These are phyloP conservation scores for Neurospora pannonica DNA, from an alignment of 495 filamentous ascomycete species.

Conservation along the genomic window DNA sequence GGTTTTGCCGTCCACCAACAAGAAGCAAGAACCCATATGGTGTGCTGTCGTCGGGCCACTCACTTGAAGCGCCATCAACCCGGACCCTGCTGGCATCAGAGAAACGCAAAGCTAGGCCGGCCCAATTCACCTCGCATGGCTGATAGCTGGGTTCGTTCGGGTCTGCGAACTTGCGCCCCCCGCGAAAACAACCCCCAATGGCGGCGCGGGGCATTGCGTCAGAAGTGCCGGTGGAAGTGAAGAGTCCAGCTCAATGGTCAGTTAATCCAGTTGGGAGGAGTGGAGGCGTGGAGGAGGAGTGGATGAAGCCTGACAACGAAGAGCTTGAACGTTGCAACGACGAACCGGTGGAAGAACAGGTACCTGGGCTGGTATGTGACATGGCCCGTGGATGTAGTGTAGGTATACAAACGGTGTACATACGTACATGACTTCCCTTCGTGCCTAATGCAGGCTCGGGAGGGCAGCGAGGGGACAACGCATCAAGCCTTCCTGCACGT, in stretches of 20 bases:
- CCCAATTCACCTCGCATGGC: conserved; percentile 11
- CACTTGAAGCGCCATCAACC: conserved; percentile 12
- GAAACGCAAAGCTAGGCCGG: conserved; percentile 8
- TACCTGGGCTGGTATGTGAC: background rate
- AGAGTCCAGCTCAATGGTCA: background rate
- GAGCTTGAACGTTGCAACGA: background rate
- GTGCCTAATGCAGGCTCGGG: conserved; percentile 15
- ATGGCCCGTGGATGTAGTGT: background rate
- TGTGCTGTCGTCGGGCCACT: conserved; percentile 13
- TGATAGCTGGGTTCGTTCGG: background rate
- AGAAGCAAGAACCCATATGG: conserved; percentile 5
- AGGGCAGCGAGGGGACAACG: conserved; percentile 19
- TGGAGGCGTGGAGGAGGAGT: background rate
- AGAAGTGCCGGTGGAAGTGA: conserved; percentile 1
- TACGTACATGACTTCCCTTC: background rate
- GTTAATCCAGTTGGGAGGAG: background rate
- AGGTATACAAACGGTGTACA: background rate
- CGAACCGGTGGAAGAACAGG: background rate
- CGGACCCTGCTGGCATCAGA: conserved; percentile 15
- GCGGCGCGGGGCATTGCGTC: conserved; percentile 13
- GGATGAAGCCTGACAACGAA: background rate
- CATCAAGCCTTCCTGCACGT: conserved; percentile 25
- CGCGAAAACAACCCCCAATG: conserved; percentile 4
- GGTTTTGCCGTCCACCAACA: conserved; percentile 9
- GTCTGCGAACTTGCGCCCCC: background rate